phyloP scores from a whole-genome alignment of 805 yeast species.

The Lipomyces mesembrius region DNA sequence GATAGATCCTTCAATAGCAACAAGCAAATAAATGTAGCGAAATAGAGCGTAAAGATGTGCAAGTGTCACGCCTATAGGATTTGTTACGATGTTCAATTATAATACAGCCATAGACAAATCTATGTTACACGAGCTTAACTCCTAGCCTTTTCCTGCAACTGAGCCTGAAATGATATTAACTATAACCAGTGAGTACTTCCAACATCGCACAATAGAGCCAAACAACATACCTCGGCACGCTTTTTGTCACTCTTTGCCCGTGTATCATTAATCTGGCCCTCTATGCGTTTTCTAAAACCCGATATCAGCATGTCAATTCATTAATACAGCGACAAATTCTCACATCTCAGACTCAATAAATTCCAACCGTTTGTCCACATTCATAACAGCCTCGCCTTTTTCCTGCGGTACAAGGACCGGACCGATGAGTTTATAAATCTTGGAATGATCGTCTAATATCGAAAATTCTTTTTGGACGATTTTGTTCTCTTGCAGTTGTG shows the following conservation, averaged over 20 bases:
- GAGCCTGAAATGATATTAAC: constrained; percentile 31
- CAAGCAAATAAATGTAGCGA: constrained; percentile 2
- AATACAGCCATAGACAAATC: neutral
- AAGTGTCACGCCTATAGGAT: no score
- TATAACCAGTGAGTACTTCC: constrained; percentile 3
- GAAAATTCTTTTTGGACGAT: constrained; percentile 85
- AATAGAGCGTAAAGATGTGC: no score
- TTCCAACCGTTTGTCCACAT: constrained; percentile 87
- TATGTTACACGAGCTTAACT: neutral
- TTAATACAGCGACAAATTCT: constrained; percentile 21
- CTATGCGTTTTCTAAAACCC: constrained; percentile 59
- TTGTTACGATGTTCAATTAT: neutral
- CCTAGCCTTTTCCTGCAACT: constrained; percentile 23
- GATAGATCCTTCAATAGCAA: neutral
- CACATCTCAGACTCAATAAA: constrained; percentile 78
- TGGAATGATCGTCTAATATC: constrained; percentile 65
- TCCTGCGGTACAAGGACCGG: constrained; percentile 93
- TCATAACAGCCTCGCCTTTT: constrained; percentile 74
- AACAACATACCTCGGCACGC: constrained; percentile 53
- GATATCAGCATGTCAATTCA: neutral
- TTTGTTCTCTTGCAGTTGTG: constrained; percentile 91
- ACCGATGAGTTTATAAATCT: constrained; percentile 87
- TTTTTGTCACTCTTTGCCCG: constrained; percentile 62
- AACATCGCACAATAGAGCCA: neutral
- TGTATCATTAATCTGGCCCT: constrained; percentile 62